Evolutionary conservation across 73 alveolate species (phyloP), one percentile per base, ranked within the genome.

Genomic region (Paramecium caudatum): DNA sequence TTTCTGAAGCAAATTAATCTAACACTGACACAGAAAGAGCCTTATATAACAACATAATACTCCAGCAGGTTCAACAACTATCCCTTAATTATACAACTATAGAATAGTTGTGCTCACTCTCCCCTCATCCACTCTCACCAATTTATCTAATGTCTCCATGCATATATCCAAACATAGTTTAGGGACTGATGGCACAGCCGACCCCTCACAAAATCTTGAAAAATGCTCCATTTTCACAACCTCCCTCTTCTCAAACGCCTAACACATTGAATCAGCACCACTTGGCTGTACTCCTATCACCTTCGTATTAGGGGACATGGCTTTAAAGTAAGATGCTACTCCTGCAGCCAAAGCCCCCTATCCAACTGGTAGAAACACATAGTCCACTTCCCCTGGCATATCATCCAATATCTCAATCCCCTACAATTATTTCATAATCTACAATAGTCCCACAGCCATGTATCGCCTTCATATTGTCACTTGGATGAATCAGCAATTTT

Each of bases 281-380:
- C 46, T 65, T 12, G 91, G 91, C 46, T 83, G 36, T 4, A 83
- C 78, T 37, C 91, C 91, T n/a, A 83, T 83, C 9, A 36, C 34
- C 4, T 83, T 83, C 7, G 84, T 83, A 50, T 55, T 65, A 21
- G 91, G 91, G 33, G 85, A 30, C 61, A 83, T 46, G 12, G 49
- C 63, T 50, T 83, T 83, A 8, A 83, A 32, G 19, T 55, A 65
- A 0, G 61, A 15, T 9, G 86, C 78, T 15, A 83, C 82, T 25
- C 91, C 91, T 45, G 91, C 91, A 55, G 91, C 91, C 37, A 83
- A 63, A 21, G 85, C 91, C 21, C 91, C 91, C 25, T 70, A 30
- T 13, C 91, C 91, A 34, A 83, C 91, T 32, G 91, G 91, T 21
- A 83, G 33, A 34, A 83, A 83, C 13, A 65, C 13, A 27, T 83